Evolutionary conservation across 768 basidiomycete genomes (phyloP).

Genomic region (Kwoniella heveanensis): DNA sequence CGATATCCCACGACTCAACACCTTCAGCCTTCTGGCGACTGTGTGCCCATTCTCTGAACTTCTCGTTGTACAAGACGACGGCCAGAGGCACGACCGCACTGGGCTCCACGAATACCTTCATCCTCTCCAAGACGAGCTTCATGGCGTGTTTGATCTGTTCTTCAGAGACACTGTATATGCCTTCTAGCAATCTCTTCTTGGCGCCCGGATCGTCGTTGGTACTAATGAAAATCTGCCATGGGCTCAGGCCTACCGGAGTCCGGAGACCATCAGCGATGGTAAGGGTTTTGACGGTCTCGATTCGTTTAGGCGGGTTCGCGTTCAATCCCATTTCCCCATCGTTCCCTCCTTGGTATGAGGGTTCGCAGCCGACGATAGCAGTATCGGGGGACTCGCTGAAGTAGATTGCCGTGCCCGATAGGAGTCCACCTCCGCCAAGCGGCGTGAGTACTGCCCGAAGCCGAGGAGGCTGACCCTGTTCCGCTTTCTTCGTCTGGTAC

Average conservation of each 20-base stretch:
- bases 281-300: constrained; percentile 34
- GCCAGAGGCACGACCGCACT: constrained; percentile 43
- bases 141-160: constrained; percentile 43
- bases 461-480: not conserved
- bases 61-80: constrained; percentile 39
- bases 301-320: constrained; percentile 24
- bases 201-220: not conserved
- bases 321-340: constrained; percentile 43
- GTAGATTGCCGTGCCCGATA: constrained; percentile 36
- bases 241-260: constrained; percentile 36
- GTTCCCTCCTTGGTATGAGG: constrained; percentile 37
- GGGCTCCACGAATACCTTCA: constrained; percentile 49
- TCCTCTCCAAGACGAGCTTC: constrained; percentile 39
- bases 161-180: constrained; percentile 38
- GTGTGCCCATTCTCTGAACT: constrained; percentile 25
- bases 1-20: constrained; percentile 30
- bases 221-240: constrained; percentile 31
- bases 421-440: constrained; percentile 41
- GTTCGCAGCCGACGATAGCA: constrained; percentile 31
- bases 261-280: constrained; percentile 49
- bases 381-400: constrained; percentile 31
- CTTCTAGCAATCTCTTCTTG: constrained; percentile 36
- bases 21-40: constrained; percentile 27
- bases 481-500: constrained; percentile 1
- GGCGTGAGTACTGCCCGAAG: constrained; percentile 38